These are phyloP conservation scores for Rhodotorula mucilaginosa DNA, from an alignment of 1,284 basidiomycete species.

Conservation along the genomic window DNA sequence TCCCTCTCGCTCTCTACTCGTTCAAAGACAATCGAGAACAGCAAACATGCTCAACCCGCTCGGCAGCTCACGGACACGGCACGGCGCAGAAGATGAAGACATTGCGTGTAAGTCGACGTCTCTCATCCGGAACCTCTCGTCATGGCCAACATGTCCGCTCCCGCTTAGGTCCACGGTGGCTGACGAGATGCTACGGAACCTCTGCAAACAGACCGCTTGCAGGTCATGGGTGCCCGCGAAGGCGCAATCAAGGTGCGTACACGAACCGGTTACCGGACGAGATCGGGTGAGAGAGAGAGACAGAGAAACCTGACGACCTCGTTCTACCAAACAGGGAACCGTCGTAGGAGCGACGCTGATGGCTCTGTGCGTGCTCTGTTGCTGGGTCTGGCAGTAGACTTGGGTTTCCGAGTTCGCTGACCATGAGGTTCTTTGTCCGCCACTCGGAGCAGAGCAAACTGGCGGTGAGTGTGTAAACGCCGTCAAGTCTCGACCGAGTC, in stretches of 20 bases:
- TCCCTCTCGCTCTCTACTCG: not conserved
- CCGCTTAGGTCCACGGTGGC: not conserved
- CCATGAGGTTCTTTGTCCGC: not conserved
- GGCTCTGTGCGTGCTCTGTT: constrained; percentile 7
- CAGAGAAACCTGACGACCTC: not conserved
- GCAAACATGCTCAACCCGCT: constrained; percentile 5
- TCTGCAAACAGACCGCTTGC: constrained; percentile 16
- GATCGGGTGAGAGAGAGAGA: not conserved
- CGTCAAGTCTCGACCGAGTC: accelerated
- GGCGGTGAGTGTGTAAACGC: not conserved
- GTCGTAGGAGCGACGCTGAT: constrained; percentile 18
- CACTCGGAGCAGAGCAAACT: constrained; percentile 17
- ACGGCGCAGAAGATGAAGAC: constrained; percentile 30
- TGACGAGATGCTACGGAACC: not conserved
- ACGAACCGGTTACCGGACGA: not conserved
- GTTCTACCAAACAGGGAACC: constrained; percentile 3
- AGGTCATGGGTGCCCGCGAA: constrained; percentile 32
- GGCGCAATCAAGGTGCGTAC: constrained; percentile 26
- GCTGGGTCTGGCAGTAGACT: too few relatives aligned
- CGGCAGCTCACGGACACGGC: constrained; percentile 5
- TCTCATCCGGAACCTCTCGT: not conserved
- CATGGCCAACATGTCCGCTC: too few relatives aligned
- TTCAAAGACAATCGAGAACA: not conserved
- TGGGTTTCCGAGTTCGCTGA: too few relatives aligned
- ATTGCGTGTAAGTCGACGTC: constrained; percentile 20